Evolutionary conservation across 2,329 filamentous ascomycete species (phyloP).

Genomic region (Diaporthe longicolla): DNA sequence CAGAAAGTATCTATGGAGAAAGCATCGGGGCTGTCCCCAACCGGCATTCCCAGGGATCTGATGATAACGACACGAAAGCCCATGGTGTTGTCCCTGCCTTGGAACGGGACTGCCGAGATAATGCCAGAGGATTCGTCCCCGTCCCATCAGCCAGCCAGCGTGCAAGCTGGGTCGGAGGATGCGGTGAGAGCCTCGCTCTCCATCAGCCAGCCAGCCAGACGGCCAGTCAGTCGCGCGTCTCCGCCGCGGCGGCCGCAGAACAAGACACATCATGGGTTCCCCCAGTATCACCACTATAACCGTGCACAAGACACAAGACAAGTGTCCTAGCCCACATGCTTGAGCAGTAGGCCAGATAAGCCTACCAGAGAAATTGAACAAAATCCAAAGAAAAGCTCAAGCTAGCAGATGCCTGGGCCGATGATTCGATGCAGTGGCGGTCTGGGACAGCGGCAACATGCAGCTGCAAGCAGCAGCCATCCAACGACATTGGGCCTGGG

Average conservation of each 20-base stretch:
- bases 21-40: neutral
- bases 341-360: neutral
- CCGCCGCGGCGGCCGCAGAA: slow-evolving; percentile 22
- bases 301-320: neutral
- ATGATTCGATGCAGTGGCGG: slow-evolving; percentile 24
- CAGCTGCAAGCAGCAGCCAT: slow-evolving; percentile 4
- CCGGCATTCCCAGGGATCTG: slow-evolving; percentile 1
- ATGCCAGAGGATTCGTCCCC: neutral
- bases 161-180: slow-evolving; percentile 8
- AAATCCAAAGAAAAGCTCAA: neutral
- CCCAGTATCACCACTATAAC: neutral
- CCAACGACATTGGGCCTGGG: neutral
- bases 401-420: slow-evolving; percentile 20
- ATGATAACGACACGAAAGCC: neutral
- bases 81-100: neutral
- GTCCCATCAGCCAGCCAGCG: slow-evolving; percentile 15
- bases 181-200: slow-evolving; percentile 22
- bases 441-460: slow-evolving; percentile 23
- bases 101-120: slow-evolving; percentile 24
- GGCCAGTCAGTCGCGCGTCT: neutral
- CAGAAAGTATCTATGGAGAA: slow-evolving; percentile 16
- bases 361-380: neutral
- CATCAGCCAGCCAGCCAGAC: neutral
- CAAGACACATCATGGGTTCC: slow-evolving; percentile 10
- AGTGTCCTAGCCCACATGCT: neutral